These are phyloP conservation scores for Aspergillus nidulans DNA, from an alignment of 495 filamentous ascomycete species.

Conservation along the genomic window DNA sequence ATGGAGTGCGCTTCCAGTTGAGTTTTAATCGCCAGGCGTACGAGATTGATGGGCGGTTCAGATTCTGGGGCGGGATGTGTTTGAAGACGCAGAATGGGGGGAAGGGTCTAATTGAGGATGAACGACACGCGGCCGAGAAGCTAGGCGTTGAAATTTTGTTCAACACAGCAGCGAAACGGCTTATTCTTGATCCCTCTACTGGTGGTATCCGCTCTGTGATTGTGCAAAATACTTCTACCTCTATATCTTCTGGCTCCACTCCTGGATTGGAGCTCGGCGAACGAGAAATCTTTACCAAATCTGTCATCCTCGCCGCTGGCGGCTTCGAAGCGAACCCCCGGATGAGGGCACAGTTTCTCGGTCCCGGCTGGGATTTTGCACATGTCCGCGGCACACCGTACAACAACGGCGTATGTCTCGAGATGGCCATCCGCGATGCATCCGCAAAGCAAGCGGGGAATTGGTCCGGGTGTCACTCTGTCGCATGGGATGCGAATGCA, in stretches of 20 bases:
- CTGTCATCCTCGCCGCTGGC: constrained; percentile 54
- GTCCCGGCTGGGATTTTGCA: constrained; percentile 57
- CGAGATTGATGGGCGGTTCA: constrained; percentile 47
- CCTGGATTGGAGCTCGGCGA: constrained; percentile 7
- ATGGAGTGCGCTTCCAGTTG: constrained; percentile 52
- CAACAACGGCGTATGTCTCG: constrained; percentile 53
- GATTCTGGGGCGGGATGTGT: constrained; percentile 60
- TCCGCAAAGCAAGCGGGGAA: constrained; percentile 48
- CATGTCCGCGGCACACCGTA: constrained; percentile 57
- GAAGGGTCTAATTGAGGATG: constrained; percentile 50
- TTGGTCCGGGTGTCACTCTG: constrained; percentile 58
- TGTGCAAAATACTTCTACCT: constrained; percentile 15
- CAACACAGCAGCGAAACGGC: constrained; percentile 34
- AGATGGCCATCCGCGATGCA: constrained; percentile 45
- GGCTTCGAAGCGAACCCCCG: constrained; percentile 57
- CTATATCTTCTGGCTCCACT: too few relatives aligned
- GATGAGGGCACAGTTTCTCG: constrained; percentile 53
- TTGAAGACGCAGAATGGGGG: constrained; percentile 55
- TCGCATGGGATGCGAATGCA: constrained; percentile 59
- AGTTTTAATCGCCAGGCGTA: constrained; percentile 61
- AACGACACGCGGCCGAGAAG: constrained; percentile 35
- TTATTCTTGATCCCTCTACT: constrained; percentile 33
- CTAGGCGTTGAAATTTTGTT: constrained; percentile 41
- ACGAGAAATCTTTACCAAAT: constrained; percentile 29
- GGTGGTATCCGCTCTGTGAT: constrained; percentile 34